Evolutionary conservation across 73 alveolate species (phyloP).

Genomic region (Symbiodinium natans): DNA sequence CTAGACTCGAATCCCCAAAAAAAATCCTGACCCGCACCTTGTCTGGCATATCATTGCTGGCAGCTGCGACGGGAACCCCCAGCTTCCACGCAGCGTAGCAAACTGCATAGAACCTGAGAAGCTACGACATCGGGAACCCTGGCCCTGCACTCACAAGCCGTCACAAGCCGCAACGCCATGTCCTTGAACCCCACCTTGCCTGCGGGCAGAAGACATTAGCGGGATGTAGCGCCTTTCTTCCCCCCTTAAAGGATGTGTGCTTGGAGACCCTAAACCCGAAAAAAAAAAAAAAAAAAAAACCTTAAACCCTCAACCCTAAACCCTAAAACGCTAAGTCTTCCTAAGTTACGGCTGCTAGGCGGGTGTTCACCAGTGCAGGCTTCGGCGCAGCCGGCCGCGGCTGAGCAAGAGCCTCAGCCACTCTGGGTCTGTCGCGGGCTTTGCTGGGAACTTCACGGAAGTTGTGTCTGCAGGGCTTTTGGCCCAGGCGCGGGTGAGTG

Average conservation of each 20-base stretch:
- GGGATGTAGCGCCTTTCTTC: too few relatives aligned
- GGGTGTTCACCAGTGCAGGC: not conserved
- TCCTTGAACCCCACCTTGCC: not conserved
- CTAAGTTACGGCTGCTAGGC: too few relatives aligned
- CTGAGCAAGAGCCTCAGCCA: not conserved
- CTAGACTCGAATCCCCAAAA: not conserved
- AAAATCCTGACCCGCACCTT: not conserved
- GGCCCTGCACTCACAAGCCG: not conserved
- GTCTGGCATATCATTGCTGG: constrained; percentile 54
- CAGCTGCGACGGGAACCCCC: constrained; percentile 44
- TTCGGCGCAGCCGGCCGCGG: not conserved
- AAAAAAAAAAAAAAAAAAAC: too few relatives aligned
- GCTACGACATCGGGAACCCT: not conserved
- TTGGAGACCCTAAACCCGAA: too few relatives aligned
- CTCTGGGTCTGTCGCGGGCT: too few relatives aligned
- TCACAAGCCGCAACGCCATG: not conserved
- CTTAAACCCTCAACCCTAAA: too few relatives aligned
- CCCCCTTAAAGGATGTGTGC: too few relatives aligned
- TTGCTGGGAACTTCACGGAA: not conserved
- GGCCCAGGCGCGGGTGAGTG: too few relatives aligned
- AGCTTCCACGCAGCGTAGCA: constrained; percentile 65
- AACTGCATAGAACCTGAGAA: constrained; percentile 14
- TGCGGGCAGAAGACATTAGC: too few relatives aligned
- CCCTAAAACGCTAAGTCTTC: too few relatives aligned
- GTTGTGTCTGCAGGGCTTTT: too few relatives aligned